Conservation (phyloP, 1,139 yeast species). For the Hemisphaericaspora subhashii region DNA sequence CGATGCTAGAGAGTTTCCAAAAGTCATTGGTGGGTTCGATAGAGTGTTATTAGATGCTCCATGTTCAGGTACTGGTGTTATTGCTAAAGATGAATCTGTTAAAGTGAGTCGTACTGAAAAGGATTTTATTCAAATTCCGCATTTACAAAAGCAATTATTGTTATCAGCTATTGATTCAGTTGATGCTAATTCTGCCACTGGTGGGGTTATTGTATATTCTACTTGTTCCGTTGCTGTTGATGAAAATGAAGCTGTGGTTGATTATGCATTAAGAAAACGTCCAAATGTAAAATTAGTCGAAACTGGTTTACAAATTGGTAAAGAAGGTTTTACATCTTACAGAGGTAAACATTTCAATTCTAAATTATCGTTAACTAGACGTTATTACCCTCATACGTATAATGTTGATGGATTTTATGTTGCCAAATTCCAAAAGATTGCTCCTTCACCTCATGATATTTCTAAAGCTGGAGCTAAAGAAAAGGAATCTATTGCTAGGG, state of each 20-base stretch:
- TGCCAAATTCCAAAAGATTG: constrained; percentile 92
- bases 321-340: constrained; percentile 90
- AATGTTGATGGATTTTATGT: constrained; percentile 98
- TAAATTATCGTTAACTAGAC: constrained; percentile 75
- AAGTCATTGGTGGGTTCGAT: constrained; percentile 97
- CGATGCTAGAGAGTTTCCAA: constrained; percentile 98
- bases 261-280: constrained; percentile 92
- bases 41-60: constrained; percentile 96
- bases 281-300: constrained; percentile 96
- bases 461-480: constrained; percentile 89
- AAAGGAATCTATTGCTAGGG: constrained; percentile 77
- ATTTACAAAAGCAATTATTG: constrained; percentile 89
- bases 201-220: constrained; percentile 94
- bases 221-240: constrained; percentile 98
- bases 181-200: constrained; percentile 86
- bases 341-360: constrained; percentile 91
- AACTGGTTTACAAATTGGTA: constrained; percentile 91
- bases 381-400: constrained; percentile 97
- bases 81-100: constrained; percentile 95
- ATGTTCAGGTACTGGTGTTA: constrained; percentile 99
- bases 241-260: constrained; percentile 98
- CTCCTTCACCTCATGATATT: constrained; percentile 79
- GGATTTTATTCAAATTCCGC: constrained; percentile 96
- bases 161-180: constrained; percentile 97
- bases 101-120: constrained; percentile 92